These are phyloP conservation scores for Chrysanthemum lavandulifolium DNA, from an alignment of 129 eudicot genomes.

Conservation along the genomic window DNA sequence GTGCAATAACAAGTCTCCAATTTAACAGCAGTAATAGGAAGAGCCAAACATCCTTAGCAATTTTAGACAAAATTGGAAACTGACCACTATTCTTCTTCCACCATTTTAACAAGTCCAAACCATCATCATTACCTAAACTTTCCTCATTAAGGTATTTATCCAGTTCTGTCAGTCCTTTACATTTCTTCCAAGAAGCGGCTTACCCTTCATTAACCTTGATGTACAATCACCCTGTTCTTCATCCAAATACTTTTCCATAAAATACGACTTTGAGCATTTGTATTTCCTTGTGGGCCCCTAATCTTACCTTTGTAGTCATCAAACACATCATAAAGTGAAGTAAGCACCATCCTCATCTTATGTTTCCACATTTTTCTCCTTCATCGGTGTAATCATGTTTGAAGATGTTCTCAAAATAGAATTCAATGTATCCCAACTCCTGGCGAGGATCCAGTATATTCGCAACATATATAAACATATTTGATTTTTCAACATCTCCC, in stretches of 20 bases:
- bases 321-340: constrained; percentile 3
- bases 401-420: constrained; percentile 7
- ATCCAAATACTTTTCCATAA: not conserved
- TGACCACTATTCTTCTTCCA: constrained; percentile 3
- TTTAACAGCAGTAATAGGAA: not conserved
- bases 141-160: constrained; percentile 7
- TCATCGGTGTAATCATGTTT: constrained; percentile 19
- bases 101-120: constrained; percentile 11
- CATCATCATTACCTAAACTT: not conserved
- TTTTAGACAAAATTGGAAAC: constrained; percentile 14
- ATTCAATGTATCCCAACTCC: not conserved
- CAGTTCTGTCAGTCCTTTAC: not conserved
- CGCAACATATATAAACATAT: constrained; percentile 14
- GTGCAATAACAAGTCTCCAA: not conserved
- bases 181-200: constrained; percentile 9
- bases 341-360: constrained; percentile 7
- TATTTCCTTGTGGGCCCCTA: not conserved
- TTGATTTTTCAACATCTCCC: constrained; percentile 23
- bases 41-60: constrained; percentile 23
- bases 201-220: not conserved
- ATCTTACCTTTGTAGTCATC: constrained; percentile 5
- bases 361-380: constrained; percentile 12
- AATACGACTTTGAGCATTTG: constrained; percentile 1
- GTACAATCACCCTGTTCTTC: not conserved
- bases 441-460: constrained; percentile 18